phyloP scores from a whole-genome alignment of 208 protist species.

The Leishmania mexicana region DNA sequence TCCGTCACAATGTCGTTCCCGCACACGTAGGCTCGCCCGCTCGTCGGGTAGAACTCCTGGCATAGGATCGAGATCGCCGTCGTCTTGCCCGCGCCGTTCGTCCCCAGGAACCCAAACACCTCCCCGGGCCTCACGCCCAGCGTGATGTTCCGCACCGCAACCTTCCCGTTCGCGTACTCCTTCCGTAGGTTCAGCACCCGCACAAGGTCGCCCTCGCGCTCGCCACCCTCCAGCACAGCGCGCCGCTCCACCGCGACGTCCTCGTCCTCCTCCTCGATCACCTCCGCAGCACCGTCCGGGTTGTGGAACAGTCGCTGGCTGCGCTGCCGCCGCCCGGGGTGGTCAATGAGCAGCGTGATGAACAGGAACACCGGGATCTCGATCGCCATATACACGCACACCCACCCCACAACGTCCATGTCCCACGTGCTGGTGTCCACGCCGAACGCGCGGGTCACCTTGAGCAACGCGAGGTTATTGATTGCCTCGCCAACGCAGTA shows the following conservation, averaged over 20 bases:
- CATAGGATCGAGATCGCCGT: slow-evolving; percentile 84
- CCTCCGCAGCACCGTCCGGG: slow-evolving; percentile 32
- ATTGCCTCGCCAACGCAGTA: slow-evolving; percentile 60
- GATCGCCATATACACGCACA: slow-evolving; percentile 46
- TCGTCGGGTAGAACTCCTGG: slow-evolving; percentile 69
- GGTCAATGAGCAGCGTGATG: slow-evolving; percentile 43
- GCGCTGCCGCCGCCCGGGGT: slow-evolving; percentile 30
- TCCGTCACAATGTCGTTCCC: slow-evolving; percentile 59
- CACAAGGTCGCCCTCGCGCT: slow-evolving; percentile 39
- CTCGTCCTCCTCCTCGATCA: slow-evolving; percentile 36
- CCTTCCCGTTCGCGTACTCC: slow-evolving; percentile 68
- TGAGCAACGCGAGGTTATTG: slow-evolving; percentile 35
- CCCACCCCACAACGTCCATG: slow-evolving; percentile 29
- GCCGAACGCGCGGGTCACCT: not conserved
- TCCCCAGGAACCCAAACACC: slow-evolving; percentile 88
- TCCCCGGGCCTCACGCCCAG: slow-evolving; percentile 74
- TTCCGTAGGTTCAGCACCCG: slow-evolving; percentile 63
- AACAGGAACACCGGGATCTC: slow-evolving; percentile 40
- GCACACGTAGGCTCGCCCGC: slow-evolving; percentile 59
- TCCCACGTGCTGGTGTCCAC: slow-evolving; percentile 13
- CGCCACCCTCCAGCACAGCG: slow-evolving; percentile 20
- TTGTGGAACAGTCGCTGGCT: slow-evolving; percentile 41
- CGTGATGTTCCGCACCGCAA: slow-evolving; percentile 68
- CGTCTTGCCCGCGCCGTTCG: slow-evolving; percentile 91
- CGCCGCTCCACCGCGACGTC: slow-evolving; percentile 45